Base-by-base conservation (phyloP, 2,329 filamentous ascomycete species). In the Pseudopyricularia javanii region DNA sequence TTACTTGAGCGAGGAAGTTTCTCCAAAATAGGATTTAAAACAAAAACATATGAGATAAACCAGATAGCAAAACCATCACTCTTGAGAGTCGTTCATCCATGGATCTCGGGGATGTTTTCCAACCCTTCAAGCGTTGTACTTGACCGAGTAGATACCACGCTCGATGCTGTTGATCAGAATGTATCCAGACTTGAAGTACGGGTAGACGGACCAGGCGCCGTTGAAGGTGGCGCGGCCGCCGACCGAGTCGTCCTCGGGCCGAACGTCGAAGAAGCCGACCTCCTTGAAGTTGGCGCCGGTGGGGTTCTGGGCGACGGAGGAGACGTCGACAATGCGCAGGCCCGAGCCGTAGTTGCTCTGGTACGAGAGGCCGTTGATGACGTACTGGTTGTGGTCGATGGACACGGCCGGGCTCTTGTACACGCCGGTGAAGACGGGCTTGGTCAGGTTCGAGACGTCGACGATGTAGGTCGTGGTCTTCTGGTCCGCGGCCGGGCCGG, bases 111-210 rank as follows among this genome's bases (percentile, higher is more conserved):
- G 3, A 45, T 45, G 40, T 7, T 26, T 1, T 7, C 22, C 20
- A 26, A 45, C 40, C 15, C 22, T 45, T 45, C 22, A 45, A 4
- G 7, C 40, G 3, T 20, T 45, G 40, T 45, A 45, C 60, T 67
- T 68, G 32, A 69, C 63, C 8, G 67, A 63, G 56, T 64, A 71
- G 0, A 63, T 61, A 11, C 70, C 70, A 9, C 69, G 60, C 54
- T 76, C 74, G 55, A 76, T 75, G 3, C 71, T 74, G 60, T 75
- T 75, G 50, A 75, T 62, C 14, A 74, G 64, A 37, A 74, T 59
- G 35, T 57, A 59, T 1, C 62, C 61, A 17, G 60, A 62, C 3
- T 56, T 56, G 60, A 74, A 74, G 55, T 66, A 69, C 1, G 70
- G 70, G 54, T 73, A 75, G 17, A 50, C 48, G 28, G 64, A 68